Percentiles rank a stretch among this genome's conserved stretches.
phyloP scores from a whole-genome alignment of 352 stramenopile genomes.

The Detonula confervacea region DNA sequence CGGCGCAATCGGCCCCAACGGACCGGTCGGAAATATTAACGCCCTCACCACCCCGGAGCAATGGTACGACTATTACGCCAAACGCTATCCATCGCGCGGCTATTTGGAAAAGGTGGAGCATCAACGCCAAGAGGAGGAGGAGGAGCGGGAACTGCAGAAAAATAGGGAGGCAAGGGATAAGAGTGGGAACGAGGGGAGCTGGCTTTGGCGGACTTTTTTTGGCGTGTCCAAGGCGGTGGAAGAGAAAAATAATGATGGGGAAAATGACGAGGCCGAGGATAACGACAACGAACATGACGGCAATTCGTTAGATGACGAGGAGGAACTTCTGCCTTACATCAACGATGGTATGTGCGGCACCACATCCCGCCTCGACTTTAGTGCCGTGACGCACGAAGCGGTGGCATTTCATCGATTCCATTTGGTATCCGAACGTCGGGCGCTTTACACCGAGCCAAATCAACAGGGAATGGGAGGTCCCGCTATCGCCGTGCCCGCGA shows the following conservation, averaged over 20 bases:
- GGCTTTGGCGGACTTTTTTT: not conserved
- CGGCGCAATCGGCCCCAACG: too few relatives aligned
- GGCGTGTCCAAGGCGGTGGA: not conserved
- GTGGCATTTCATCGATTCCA: conserved; percentile 54
- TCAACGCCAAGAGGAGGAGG: not conserved
- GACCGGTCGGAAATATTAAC: not conserved
- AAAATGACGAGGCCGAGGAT: not conserved
- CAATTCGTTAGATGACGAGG: not conserved
- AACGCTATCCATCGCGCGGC: not conserved
- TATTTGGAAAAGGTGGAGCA: not conserved
- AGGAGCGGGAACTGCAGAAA: too few relatives aligned
- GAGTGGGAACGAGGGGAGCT: not conserved
- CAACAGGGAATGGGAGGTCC: not conserved
- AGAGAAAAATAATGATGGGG: not conserved
- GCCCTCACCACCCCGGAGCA: not conserved
- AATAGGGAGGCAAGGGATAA: not conserved
- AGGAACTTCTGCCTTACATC: not conserved
- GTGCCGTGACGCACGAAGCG: conserved; percentile 34
- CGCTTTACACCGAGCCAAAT: conserved; percentile 6
- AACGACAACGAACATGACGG: too few relatives aligned
- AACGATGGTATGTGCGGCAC: conserved; percentile 22
- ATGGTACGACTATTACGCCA: not conserved
- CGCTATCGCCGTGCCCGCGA: conserved; percentile 35
- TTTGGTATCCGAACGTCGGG: conserved; percentile 44
- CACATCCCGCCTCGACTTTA: conserved; percentile 9